Conservation (phyloP, 768 basidiomycete species). For the Paxillus ammoniavirescens region DNA sequence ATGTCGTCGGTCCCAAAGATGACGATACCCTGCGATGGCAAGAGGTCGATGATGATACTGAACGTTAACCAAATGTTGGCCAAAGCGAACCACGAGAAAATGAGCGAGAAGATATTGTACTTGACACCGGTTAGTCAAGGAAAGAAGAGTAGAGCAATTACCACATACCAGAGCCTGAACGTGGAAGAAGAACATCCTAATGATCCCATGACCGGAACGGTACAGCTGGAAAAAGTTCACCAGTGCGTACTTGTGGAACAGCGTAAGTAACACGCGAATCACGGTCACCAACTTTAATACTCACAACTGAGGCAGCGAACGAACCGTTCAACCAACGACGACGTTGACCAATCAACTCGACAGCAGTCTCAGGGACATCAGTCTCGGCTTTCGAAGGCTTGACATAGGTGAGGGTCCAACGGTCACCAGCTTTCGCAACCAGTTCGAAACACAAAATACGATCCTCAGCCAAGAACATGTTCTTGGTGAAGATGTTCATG, state of each 20-base stretch:
- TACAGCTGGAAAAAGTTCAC: constrained; percentile 92
- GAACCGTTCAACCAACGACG: constrained; percentile 97
- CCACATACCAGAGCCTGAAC: constrained; percentile 79
- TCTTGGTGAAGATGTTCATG: constrained; percentile 97
- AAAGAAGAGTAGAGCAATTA: not conserved
- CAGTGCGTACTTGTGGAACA: constrained; percentile 67
- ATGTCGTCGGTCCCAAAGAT: constrained; percentile 73
- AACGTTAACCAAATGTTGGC: constrained; percentile 96
- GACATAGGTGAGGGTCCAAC: constrained; percentile 89
- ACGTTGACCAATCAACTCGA: constrained; percentile 92
- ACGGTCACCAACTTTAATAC: constrained; percentile 25
- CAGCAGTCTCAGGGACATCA: constrained; percentile 91
- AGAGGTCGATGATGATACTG: constrained; percentile 88
- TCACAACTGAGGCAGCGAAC: constrained; percentile 86
- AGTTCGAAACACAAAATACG: constrained; percentile 97
- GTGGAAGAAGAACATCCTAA: constrained; percentile 97
- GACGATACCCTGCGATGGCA: constrained; percentile 50
- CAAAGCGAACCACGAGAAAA: constrained; percentile 92
- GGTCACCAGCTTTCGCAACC: constrained; percentile 83
- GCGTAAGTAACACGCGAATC: not conserved
- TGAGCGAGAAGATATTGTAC: constrained; percentile 82
- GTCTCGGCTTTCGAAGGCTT: constrained; percentile 97
- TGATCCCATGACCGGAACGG: constrained; percentile 78
- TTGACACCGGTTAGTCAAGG: constrained; percentile 28
- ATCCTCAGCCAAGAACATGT: constrained; percentile 90